Evolutionary conservation across 441 rosid species (phyloP).

Genomic region (Raphanus hybrid): DNA sequence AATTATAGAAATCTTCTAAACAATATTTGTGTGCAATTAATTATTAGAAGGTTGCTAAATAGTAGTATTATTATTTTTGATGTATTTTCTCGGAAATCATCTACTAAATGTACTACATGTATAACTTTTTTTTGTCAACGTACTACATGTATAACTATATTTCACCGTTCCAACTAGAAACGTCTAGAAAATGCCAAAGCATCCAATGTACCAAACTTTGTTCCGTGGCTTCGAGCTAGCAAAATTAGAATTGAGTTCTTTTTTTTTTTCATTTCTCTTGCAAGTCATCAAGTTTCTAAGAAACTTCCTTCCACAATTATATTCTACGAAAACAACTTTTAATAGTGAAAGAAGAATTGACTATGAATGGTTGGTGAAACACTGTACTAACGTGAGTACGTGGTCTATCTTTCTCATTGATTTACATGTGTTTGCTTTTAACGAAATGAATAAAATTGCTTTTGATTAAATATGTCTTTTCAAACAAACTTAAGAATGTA

Average conservation of each 20-base stretch:
- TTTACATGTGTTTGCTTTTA: constrained; percentile 1
- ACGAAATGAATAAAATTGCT: not conserved
- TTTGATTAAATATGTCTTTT: not conserved
- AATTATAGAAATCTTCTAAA: not conserved
- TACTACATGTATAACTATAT: not conserved
- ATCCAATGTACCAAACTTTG: constrained; percentile 13
- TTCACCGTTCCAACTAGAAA: not conserved
- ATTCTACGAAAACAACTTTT: constrained; percentile 10
- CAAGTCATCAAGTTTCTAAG: not conserved
- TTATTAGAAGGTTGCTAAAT: not conserved
- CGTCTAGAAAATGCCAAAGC: constrained; percentile 24
- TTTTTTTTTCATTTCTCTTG: not conserved
- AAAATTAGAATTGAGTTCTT: constrained; percentile 27
- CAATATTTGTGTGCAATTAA: not conserved
- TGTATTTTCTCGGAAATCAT: not conserved
- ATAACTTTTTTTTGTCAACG: not conserved
- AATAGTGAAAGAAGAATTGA: constrained; percentile 14
- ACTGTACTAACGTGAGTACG: constrained; percentile 5
- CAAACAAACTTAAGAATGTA: not conserved
- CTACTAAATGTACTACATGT: not conserved
- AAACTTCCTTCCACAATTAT: constrained; percentile 27
- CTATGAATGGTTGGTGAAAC: not conserved
- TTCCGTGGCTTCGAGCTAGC: constrained; percentile 6
- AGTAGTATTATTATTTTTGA: not conserved
- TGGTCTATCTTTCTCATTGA: constrained; percentile 12